A percentile compares a stretch with the other conserved stretches of the same genome.
Conservation (phyloP, 106 monocot genomes). For the Platanthera zijinensis region DNA sequence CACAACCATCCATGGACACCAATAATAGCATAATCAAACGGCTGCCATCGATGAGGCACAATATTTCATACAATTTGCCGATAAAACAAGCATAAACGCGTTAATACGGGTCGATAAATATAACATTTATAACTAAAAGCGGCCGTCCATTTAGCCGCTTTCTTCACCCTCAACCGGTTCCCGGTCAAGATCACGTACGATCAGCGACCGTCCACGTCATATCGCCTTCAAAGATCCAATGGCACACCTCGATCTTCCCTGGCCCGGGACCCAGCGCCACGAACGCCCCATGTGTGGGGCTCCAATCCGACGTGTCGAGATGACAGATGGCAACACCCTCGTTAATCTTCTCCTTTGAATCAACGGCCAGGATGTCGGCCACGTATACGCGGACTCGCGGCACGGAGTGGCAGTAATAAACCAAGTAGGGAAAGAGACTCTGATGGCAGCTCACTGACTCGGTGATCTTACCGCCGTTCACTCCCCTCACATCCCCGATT, state of each 20-base stretch:
- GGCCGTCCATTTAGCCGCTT: no score
- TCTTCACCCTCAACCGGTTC: no score
- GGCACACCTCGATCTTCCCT: conserved; percentile 89
- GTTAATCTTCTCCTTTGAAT: conserved; percentile 44
- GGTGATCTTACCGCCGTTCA: conserved; percentile 66
- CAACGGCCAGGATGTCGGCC: conserved; percentile 54
- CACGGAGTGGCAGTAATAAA: conserved; percentile 90
- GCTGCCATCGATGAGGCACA: no score
- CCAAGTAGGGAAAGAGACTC: conserved; percentile 76
- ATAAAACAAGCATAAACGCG: no score
- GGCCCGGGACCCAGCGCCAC: conserved; percentile 60
- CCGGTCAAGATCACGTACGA: not conserved
- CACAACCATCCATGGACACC: no score
- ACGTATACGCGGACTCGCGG: conserved; percentile 69
- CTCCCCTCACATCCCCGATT: conserved; percentile 46
- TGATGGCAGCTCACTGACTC: conserved; percentile 80
- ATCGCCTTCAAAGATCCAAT: conserved; percentile 90
- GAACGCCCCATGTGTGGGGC: conserved; percentile 72
- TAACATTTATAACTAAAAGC: no score
- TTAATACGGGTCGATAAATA: no score
- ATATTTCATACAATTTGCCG: no score
- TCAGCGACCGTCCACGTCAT: conserved; percentile 88
- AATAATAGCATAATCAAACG: no score
- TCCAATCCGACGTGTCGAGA: conserved; percentile 90
- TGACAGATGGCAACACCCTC: conserved; percentile 82